Conservation (phyloP, 768 basidiomycete species). For the Zangia roseola region DNA sequence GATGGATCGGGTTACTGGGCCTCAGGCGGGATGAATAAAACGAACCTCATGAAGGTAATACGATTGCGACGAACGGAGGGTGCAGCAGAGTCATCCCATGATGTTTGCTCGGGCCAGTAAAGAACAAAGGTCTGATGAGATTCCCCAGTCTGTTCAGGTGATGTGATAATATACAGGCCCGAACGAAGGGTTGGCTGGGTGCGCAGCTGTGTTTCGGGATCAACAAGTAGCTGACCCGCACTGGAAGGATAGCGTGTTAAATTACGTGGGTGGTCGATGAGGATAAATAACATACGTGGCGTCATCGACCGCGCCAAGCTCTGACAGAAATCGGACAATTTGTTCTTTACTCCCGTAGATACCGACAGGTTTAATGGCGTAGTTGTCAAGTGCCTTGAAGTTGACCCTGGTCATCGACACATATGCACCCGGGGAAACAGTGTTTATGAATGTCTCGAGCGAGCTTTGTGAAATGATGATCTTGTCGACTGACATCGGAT, state of each 20-base stretch:
- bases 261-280: neutral
- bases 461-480: slow-evolving; percentile 57
- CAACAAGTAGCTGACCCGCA: slow-evolving; percentile 11
- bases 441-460: slow-evolving; percentile 47
- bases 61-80: slow-evolving; percentile 50
- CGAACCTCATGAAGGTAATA: slow-evolving; percentile 60
- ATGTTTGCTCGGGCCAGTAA: slow-evolving; percentile 62
- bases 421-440: slow-evolving; percentile 50
- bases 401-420: slow-evolving; percentile 53
- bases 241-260: slow-evolving; percentile 1
- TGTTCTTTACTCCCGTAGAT: slow-evolving; percentile 56
- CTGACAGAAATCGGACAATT: slow-evolving; percentile 45
- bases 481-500: slow-evolving; percentile 51
- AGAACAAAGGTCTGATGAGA: slow-evolving; percentile 42
- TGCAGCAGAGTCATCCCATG: slow-evolving; percentile 52
- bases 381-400: slow-evolving; percentile 49
- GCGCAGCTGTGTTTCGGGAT: slow-evolving; percentile 5
- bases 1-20: neutral
- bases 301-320: slow-evolving; percentile 37
- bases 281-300: slow-evolving; percentile 34
- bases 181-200: slow-evolving; percentile 19
- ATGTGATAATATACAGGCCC: slow-evolving; percentile 19
- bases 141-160: neutral
- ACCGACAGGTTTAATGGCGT: slow-evolving; percentile 49
- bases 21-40: neutral